These are phyloP conservation scores for Nemania sp. DNA, from an alignment of 2,329 filamentous ascomycete genomes.

Conservation along the genomic window DNA sequence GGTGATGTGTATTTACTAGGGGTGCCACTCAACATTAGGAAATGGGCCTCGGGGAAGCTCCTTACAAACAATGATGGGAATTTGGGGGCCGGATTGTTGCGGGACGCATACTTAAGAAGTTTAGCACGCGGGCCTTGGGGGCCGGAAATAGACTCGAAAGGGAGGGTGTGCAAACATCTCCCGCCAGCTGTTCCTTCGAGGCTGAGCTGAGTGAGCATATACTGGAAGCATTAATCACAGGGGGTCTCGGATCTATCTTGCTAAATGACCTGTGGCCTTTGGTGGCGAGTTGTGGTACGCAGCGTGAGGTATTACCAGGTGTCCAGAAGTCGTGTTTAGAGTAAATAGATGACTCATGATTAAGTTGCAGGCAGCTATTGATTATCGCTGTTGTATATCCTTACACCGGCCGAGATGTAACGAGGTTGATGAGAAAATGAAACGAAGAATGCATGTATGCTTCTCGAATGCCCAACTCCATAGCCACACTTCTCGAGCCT, in stretches of 20 bases:
- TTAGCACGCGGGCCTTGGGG: too few species aligned
- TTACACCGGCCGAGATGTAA: neutral
- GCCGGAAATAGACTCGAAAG: neutral
- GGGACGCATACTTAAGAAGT: too few species aligned
- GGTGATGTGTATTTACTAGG: neutral
- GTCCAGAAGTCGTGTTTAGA: neutral
- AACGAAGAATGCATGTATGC: too few species aligned
- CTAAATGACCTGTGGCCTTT: neutral
- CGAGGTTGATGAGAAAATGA: too few species aligned
- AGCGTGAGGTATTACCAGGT: neutral
- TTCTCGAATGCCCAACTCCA: too few species aligned
- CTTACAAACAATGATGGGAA: neutral
- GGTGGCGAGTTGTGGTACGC: neutral
- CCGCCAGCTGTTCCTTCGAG: slow-evolving; percentile 3
- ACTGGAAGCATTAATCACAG: neutral
- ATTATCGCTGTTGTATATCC: neutral
- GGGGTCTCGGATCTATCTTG: neutral
- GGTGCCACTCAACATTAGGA: too few species aligned
- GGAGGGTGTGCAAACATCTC: neutral
- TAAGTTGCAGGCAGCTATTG: neutral
- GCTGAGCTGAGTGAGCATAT: slow-evolving; percentile 11
- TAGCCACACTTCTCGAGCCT: too few species aligned
- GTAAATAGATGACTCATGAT: neutral
- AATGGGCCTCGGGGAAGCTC: neutral
- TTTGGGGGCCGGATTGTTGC: neutral